A percentile compares a stretch with the other conserved stretches of the same genome.
phyloP scores from a whole-genome alignment of 495 filamentous ascomycete species.

The Lichenothelia convexa region DNA sequence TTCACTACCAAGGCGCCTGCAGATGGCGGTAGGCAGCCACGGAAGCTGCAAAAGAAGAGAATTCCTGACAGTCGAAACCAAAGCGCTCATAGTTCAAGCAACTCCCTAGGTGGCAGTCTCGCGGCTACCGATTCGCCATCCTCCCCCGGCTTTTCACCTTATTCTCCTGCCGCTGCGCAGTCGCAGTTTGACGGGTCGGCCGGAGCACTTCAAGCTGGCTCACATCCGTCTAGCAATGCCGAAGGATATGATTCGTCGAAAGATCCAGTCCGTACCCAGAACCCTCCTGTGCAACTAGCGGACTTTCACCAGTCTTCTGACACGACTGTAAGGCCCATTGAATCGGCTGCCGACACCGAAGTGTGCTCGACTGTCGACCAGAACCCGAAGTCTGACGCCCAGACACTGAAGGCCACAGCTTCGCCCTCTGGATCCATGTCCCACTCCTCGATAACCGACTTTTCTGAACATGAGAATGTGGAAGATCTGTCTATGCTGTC shows the following conservation, averaged over 20 bases:
- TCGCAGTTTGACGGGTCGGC: too few relatives aligned
- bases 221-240: too few relatives aligned
- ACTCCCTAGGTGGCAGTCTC: conserved; percentile 38
- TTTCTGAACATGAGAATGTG: conserved; percentile 60
- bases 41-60: conserved; percentile 72
- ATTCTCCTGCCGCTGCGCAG: not conserved
- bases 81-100: conserved; percentile 71
- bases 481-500: conserved; percentile 31
- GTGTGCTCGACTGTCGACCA: not conserved
- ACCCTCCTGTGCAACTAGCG: too few relatives aligned
- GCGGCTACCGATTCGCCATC: not conserved
- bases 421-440: conserved; percentile 13
- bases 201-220: too few relatives aligned
- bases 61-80: conserved; percentile 52
- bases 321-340: too few relatives aligned
- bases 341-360: conserved; percentile 6
- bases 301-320: too few relatives aligned
- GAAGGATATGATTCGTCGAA: too few relatives aligned
- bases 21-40: conserved; percentile 47
- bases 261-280: too few relatives aligned
- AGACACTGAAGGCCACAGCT: conserved; percentile 2
- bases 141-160: not conserved
- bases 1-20: too few relatives aligned
- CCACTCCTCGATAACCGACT: conserved; percentile 57
- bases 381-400: not conserved